Evolutionary conservation across 2,329 filamentous ascomycete species (phyloP).

Genomic region (Verticillium dahliae): DNA sequence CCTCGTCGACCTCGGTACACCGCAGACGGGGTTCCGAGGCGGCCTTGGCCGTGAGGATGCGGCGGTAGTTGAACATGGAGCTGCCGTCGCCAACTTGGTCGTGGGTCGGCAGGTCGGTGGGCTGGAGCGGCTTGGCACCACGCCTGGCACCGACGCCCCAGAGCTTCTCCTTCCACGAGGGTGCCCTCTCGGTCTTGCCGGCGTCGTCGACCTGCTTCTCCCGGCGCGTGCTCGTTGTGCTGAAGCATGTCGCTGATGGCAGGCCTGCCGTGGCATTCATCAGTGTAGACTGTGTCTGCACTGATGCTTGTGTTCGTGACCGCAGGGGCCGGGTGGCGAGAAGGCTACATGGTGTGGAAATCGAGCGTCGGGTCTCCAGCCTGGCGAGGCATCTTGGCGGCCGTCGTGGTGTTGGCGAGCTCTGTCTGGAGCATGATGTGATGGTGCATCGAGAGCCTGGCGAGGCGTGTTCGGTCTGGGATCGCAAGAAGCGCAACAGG

Average conservation of each 20-base stretch:
- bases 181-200: slow-evolving; percentile 17
- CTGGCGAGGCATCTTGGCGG: slow-evolving; percentile 2
- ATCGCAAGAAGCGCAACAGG: slow-evolving; percentile 67
- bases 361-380: slow-evolving; percentile 1
- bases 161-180: slow-evolving; percentile 41
- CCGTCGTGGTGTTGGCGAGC: neutral
- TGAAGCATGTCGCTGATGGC: slow-evolving; percentile 13
- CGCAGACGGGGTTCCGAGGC: slow-evolving; percentile 79
- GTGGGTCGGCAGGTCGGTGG: slow-evolving; percentile 51
- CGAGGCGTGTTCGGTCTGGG: slow-evolving; percentile 51
- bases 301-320: neutral
- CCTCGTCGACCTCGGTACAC: slow-evolving; percentile 91
- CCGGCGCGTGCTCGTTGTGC: slow-evolving; percentile 19
- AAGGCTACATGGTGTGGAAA: slow-evolving; percentile 7
- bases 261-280: slow-evolving; percentile 1
- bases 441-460: slow-evolving; percentile 38
- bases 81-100: slow-evolving; percentile 54
- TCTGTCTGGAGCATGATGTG: slow-evolving; percentile 15
- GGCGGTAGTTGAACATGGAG: slow-evolving; percentile 62
- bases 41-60: slow-evolving; percentile 67
- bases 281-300: no score
- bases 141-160: slow-evolving; percentile 34
- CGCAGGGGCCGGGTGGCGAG: slow-evolving; percentile 2
- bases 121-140: slow-evolving; percentile 36
- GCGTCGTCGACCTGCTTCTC: slow-evolving; percentile 17